These are phyloP conservation scores for Kewa caespitosa DNA, from an alignment of 179 eudicot species.

Conservation along the genomic window DNA sequence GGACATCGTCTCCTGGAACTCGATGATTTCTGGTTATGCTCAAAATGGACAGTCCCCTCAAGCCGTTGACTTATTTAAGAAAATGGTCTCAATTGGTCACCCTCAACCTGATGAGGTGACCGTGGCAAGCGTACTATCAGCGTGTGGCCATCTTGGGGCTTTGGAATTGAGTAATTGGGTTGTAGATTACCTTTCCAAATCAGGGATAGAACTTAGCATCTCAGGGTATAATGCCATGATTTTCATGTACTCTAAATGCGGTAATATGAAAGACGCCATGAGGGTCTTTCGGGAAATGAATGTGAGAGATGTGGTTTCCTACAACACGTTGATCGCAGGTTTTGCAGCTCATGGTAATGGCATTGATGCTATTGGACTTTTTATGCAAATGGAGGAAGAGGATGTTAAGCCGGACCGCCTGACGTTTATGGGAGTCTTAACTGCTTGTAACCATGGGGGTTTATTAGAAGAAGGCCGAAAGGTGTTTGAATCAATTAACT, in stretches of 20 bases:
- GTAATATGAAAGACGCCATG: constrained; percentile 55
- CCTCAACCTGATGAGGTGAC: constrained; percentile 62
- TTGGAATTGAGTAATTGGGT: constrained; percentile 54
- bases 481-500: constrained; percentile 46
- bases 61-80: constrained; percentile 59
- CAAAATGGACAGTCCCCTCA: constrained; percentile 60
- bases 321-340: constrained; percentile 63
- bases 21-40: constrained; percentile 70
- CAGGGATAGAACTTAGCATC: constrained; percentile 34
- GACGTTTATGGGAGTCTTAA: constrained; percentile 52
- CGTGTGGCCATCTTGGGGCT: constrained; percentile 76
- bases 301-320: constrained; percentile 52
- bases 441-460: constrained; percentile 77
- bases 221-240: constrained; percentile 59
- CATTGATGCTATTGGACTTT: constrained; percentile 44
- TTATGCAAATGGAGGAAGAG: constrained; percentile 46
- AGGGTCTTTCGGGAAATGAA: constrained; percentile 47
- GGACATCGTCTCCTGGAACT: constrained; percentile 59
- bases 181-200: constrained; percentile 31
- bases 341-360: constrained; percentile 65
- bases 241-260: constrained; percentile 74
- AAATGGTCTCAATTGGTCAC: constrained; percentile 34
- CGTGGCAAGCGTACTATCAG: constrained; percentile 60
- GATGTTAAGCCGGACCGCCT: constrained; percentile 55
- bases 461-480: constrained; percentile 46